Conservation (phyloP, 2,329 filamentous ascomycete species). For the Fusarium verrucosum region DNA sequence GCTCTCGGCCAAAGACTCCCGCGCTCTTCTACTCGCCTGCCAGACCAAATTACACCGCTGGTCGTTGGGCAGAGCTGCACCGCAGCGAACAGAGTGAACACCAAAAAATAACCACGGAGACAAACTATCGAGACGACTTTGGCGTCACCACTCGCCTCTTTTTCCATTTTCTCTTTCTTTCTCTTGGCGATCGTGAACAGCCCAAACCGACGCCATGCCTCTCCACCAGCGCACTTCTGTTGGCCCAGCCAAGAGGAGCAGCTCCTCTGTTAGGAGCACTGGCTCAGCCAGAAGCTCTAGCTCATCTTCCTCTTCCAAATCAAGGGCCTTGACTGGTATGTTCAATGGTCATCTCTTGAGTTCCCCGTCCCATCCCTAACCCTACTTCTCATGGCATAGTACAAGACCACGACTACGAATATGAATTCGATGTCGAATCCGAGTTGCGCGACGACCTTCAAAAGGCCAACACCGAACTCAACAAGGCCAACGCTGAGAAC, state of each 20-base stretch:
- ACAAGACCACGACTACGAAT: constrained; percentile 40
- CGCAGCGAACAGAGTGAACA: constrained; percentile 38
- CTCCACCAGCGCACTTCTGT: constrained; percentile 44
- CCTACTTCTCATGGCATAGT: constrained; percentile 16
- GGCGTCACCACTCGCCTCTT: constrained; percentile 18
- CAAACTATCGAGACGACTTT: constrained; percentile 30
- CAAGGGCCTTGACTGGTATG: constrained; percentile 40
- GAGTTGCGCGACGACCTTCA: constrained; percentile 43
- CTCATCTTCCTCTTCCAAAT: constrained; percentile 25
- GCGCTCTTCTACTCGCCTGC: constrained; percentile 40
- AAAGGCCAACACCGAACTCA: constrained; percentile 44
- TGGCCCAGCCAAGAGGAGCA: constrained; percentile 43
- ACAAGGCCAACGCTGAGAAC: constrained; percentile 43
- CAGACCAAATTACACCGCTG: constrained; percentile 39
- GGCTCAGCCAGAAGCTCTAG: constrained; percentile 23
- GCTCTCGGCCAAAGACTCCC: constrained; percentile 36
- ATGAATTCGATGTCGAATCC: constrained; percentile 39
- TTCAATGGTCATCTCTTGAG: constrained; percentile 23
- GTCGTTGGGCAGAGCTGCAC: constrained; percentile 47
- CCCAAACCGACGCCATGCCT: constrained; percentile 42
- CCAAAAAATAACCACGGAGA: constrained; percentile 34
- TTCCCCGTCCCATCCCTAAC: constrained; percentile 26
- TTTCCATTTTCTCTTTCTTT: constrained; percentile 26
- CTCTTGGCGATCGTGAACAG: constrained; percentile 37
- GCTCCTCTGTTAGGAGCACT: constrained; percentile 39